Conservation (phyloP, 192 early-diverging fungal genomes). For the Funneliformis mosseae region DNA sequence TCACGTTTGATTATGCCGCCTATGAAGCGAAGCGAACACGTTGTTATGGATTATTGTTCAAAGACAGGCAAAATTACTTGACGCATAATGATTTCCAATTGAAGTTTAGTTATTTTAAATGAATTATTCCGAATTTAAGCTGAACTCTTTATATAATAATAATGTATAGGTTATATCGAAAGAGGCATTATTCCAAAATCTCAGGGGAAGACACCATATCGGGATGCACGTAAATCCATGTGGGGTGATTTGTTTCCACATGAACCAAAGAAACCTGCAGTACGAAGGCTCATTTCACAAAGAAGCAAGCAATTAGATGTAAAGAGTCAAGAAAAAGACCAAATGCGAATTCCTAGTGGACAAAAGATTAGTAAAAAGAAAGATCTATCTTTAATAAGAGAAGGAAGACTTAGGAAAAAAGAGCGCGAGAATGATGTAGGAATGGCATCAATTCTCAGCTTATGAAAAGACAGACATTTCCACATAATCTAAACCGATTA, state of each 20-base stretch:
- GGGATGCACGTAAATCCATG: conserved; percentile 71
- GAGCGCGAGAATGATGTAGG: not conserved
- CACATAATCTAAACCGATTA: not conserved
- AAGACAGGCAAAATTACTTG: conserved; percentile 37
- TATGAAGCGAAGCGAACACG: conserved; percentile 76
- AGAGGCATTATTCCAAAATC: conserved; percentile 71
- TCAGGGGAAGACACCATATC: conserved; percentile 68
- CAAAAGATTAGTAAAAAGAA: not conserved
- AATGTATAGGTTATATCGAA: conserved; percentile 52
- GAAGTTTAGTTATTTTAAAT: not conserved
- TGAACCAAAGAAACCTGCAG: conserved; percentile 54
- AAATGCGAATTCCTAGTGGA: not conserved
- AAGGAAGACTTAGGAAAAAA: not conserved
- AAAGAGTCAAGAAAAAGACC: not conserved
- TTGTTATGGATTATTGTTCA: conserved; percentile 71
- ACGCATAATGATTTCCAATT: not conserved
- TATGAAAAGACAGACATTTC: not conserved
- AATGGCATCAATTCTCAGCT: not conserved
- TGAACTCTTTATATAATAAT: not conserved
- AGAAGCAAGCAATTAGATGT: not conserved
- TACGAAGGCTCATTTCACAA: not conserved
- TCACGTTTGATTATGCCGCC: conserved; percentile 74
- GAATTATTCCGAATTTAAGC: not conserved
- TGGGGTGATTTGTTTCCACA: conserved; percentile 91
- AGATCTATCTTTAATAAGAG: not conserved